Percentiles rank a stretch among this genome's conserved stretches.
These are phyloP conservation scores for Simplicillium sp. DNA, from an alignment of 2,329 filamentous ascomycete species.

Conservation along the genomic window DNA sequence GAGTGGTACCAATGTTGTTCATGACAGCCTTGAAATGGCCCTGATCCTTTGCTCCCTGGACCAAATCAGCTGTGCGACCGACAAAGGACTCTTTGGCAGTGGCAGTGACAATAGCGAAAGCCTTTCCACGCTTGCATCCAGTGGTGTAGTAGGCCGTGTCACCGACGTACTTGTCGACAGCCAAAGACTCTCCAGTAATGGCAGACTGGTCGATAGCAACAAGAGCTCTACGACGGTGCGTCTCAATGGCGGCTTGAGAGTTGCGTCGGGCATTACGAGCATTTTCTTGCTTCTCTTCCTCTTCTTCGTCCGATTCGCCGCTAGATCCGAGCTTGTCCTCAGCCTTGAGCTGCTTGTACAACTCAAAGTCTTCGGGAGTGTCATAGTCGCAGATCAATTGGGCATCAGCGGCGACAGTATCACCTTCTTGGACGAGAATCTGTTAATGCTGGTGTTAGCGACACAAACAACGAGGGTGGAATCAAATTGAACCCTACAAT, in stretches of 20 bases:
- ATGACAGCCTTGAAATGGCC: conserved; percentile 79
- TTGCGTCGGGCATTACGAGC: conserved; percentile 19
- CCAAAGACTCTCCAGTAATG: conserved; percentile 73
- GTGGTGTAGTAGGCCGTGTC: conserved; percentile 71
- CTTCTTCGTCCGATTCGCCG: conserved; percentile 42
- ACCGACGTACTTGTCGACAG: conserved; percentile 71
- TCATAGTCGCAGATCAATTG: conserved; percentile 66
- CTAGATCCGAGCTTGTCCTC: conserved; percentile 49
- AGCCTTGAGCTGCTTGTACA: conserved; percentile 50
- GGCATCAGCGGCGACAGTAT: conserved; percentile 59
- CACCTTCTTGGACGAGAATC: conserved; percentile 63
- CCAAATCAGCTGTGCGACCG: conserved; percentile 64
- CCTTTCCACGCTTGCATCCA: conserved; percentile 72
- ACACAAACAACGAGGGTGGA: too few relatives aligned
- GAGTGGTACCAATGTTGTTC: conserved; percentile 68
- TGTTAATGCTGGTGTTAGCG: conserved; percentile 15
- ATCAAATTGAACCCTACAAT: conserved; percentile 42
- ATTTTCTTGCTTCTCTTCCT: conserved; percentile 23
- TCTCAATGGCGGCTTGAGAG: too few relatives aligned
- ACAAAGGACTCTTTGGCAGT: conserved; percentile 67
- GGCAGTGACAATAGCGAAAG: conserved; percentile 58
- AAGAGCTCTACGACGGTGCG: conserved; percentile 51
- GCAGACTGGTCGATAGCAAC: conserved; percentile 70
- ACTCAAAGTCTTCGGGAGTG: conserved; percentile 44
- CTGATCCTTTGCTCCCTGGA: conserved; percentile 65